A percentile compares a stretch with the other conserved stretches of the same genome.
Conservation (phyloP, 345 rosid genomes). For the Acer negundo region DNA sequence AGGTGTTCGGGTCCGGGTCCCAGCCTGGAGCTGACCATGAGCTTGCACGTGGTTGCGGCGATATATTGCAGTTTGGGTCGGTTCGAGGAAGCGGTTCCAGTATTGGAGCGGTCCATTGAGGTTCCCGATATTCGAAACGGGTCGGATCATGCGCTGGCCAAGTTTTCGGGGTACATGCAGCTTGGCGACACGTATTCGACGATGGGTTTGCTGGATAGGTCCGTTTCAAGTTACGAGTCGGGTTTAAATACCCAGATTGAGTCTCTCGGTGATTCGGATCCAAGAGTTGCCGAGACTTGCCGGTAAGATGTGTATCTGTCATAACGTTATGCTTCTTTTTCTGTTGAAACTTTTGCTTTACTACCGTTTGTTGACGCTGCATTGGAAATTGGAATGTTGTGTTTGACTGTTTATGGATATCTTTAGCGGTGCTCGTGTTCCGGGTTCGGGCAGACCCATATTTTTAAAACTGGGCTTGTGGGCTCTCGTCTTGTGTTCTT, state of each 20-base stretch:
- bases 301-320: conserved; percentile 23
- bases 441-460: conserved; percentile 1
- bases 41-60: conserved; percentile 50
- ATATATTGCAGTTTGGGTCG: conserved; percentile 43
- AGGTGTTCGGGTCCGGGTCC: conserved; percentile 27
- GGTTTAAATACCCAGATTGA: conserved; percentile 50
- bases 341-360: background rate
- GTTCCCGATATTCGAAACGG: conserved; percentile 25
- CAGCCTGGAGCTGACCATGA: conserved; percentile 42
- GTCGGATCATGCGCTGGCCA: conserved; percentile 44
- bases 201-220: conserved; percentile 46
- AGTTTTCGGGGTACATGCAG: conserved; percentile 56
- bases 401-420: background rate
- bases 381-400: background rate
- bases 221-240: conserved; percentile 44
- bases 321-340: background rate
- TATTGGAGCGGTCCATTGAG: conserved; percentile 44
- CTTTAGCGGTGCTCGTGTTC: background rate
- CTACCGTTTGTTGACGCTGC: background rate
- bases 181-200: conserved; percentile 54
- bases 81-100: conserved; percentile 48
- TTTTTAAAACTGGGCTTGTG: background rate
- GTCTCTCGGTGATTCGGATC: conserved; percentile 44
- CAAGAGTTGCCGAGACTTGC: conserved; percentile 47
- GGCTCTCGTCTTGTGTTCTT: background rate